Percentiles rank a stretch among this genome's conserved stretches.
These are phyloP conservation scores for Patellifolia procumbens DNA, from an alignment of 179 eudicot species.

Conservation along the genomic window DNA sequence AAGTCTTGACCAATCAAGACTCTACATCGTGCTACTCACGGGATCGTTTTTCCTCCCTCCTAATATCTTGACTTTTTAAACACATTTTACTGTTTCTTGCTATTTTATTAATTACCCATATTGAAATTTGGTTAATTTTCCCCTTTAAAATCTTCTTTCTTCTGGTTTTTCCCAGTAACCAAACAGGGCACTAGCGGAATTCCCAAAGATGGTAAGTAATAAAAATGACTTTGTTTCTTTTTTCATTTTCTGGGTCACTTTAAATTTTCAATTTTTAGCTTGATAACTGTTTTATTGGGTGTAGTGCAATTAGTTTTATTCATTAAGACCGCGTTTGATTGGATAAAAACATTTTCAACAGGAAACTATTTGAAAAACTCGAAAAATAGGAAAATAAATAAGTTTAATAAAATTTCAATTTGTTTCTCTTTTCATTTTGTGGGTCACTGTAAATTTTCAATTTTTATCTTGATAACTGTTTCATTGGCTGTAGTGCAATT, in stretches of 20 bases:
- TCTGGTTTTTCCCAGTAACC: constrained; percentile 5
- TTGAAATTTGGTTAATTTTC: background rate
- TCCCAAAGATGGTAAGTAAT: constrained; percentile 29
- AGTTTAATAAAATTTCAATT: too few species aligned
- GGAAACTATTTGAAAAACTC: too few species aligned
- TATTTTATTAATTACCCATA: background rate
- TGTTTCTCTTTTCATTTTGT: background rate
- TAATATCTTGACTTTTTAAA: constrained; percentile 12
- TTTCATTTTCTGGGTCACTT: background rate
- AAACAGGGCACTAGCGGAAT: constrained; percentile 14
- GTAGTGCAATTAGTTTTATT: background rate
- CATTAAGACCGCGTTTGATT: too few species aligned
- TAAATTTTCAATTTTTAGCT: background rate
- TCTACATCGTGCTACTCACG: constrained; percentile 9
- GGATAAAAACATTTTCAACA: too few species aligned
- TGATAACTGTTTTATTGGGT: constrained; percentile 26
- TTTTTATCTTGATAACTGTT: constrained; percentile 15
- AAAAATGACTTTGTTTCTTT: background rate
- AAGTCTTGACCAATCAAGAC: constrained; percentile 7
- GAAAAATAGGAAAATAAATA: too few species aligned
- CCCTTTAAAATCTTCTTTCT: background rate
- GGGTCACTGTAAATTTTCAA: background rate
- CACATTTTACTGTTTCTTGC: background rate
- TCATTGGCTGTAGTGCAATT: constrained; percentile 12
- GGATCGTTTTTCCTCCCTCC: constrained; percentile 2